These are phyloP conservation scores for Blastosporella zonata DNA, from an alignment of 1,284 basidiomycete species.

Conservation along the genomic window DNA sequence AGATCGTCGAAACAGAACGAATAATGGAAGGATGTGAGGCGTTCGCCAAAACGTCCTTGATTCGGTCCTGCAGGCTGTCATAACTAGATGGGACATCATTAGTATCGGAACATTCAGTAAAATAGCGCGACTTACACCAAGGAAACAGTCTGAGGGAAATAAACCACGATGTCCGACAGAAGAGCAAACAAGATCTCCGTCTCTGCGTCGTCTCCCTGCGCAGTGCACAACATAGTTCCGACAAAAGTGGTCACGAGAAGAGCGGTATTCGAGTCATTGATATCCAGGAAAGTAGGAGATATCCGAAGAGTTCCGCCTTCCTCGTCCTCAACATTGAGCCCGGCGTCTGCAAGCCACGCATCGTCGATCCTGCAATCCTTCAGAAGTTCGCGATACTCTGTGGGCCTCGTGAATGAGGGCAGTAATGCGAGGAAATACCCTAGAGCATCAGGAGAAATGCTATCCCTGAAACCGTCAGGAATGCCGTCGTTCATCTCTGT, in stretches of 20 bases:
- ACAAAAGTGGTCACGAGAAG: conserved; percentile 75
- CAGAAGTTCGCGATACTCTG: conserved; percentile 57
- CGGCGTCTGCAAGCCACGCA: conserved; percentile 41
- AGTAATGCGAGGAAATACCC: conserved; percentile 83
- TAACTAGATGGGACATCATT: conserved; percentile 52
- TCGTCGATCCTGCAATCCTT: conserved; percentile 57
- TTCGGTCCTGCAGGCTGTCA: conserved; percentile 74
- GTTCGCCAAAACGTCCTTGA: conserved; percentile 73
- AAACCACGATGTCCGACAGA: conserved; percentile 69
- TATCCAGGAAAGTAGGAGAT: conserved; percentile 58
- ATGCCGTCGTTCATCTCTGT: conserved; percentile 38
- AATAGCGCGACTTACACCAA: conserved; percentile 56
- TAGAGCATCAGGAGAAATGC: conserved; percentile 58
- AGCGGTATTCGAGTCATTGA: conserved; percentile 65
- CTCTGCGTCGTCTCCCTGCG: conserved; percentile 79
- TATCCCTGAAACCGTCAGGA: conserved; percentile 35
- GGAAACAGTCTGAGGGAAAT: conserved; percentile 73
- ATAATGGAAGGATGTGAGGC: conserved; percentile 74
- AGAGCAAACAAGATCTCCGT: conserved; percentile 78
- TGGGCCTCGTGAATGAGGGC: conserved; percentile 60
- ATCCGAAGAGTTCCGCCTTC: conserved; percentile 52
- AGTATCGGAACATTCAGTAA: conserved; percentile 5
- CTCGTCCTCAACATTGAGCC: conserved; percentile 41
- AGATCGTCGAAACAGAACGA: conserved; percentile 69
- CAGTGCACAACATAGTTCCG: conserved; percentile 73